These are phyloP conservation scores for Mortierella sp. DNA, from an alignment of 371 early-diverging fungal genomes.

Conservation along the genomic window DNA sequence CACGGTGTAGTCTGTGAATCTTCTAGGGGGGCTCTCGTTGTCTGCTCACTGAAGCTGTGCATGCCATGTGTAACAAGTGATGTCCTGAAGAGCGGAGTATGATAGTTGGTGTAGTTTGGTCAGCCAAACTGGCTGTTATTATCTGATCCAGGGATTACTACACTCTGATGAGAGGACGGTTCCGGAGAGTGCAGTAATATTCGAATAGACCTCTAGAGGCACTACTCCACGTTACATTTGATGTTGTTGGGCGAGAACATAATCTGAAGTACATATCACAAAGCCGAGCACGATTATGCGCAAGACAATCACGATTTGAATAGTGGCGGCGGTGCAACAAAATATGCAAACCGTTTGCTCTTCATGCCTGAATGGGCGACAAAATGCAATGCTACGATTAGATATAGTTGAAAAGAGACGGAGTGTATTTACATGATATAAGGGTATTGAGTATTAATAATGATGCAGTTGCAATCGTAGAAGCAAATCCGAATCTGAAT, in stretches of 20 bases:
- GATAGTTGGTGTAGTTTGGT: slow-evolving; percentile 15
- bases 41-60: slow-evolving; percentile 1
- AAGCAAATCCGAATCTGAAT: no score
- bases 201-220: background rate
- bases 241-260: background rate
- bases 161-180: background rate
- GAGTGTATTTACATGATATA: no score
- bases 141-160: background rate
- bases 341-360: slow-evolving; percentile 16
- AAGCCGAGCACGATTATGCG: background rate
- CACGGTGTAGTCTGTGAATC: background rate
- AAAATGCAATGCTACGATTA: background rate
- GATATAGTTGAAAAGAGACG: background rate
- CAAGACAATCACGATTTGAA: background rate
- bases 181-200: background rate
- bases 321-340: slow-evolving; percentile 17
- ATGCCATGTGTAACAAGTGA: slow-evolving; percentile 34
- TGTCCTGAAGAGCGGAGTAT: slow-evolving; percentile 3
- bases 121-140: slow-evolving; percentile 9
- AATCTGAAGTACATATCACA: background rate
- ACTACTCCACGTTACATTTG: background rate
- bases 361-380: slow-evolving; percentile 16
- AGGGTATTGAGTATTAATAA: no score
- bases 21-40: background rate
- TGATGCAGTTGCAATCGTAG: no score